A percentile compares a stretch with the other conserved stretches of the same genome.
phyloP scores from a whole-genome alignment of 306 rosid species.

The Rubus idaeus region DNA sequence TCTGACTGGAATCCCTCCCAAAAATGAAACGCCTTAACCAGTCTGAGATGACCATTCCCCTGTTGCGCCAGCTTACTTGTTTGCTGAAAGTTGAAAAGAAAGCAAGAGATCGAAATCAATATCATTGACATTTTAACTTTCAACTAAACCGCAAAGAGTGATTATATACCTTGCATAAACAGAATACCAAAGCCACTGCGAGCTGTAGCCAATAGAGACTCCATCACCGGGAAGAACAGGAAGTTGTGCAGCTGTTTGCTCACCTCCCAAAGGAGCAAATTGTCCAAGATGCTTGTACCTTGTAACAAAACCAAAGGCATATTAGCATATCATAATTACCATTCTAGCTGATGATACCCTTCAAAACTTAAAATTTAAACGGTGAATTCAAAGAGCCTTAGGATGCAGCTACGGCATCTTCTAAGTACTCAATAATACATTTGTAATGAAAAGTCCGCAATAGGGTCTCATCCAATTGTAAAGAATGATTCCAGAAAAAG shows the following conservation, averaged over 20 bases:
- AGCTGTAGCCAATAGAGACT: constrained; percentile 92
- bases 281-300: constrained; percentile 98
- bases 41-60: constrained; percentile 79
- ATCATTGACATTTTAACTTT: not conserved
- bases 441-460: not conserved
- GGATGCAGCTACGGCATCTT: too few relatives aligned
- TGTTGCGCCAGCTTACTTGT: constrained; percentile 98
- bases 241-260: constrained; percentile 97
- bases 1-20: constrained; percentile 88
- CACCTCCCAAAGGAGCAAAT: constrained; percentile 98
- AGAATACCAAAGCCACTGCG: constrained; percentile 99
- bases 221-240: constrained; percentile 99
- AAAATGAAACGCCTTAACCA: constrained; percentile 79
- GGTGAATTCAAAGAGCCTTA: too few relatives aligned
- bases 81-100: constrained; percentile 51
- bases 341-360: not conserved
- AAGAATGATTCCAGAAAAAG: not conserved
- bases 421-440: too few relatives aligned
- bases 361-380: not conserved
- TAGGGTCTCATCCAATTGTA: not conserved
- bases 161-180: constrained; percentile 79
- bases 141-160: not conserved
- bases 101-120: constrained; percentile 3
- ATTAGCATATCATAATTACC: not conserved
- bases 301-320: constrained; percentile 14